These are phyloP conservation scores for Coemansia sp. DNA, from an alignment of 192 early-diverging fungal genomes.

Conservation along the genomic window DNA sequence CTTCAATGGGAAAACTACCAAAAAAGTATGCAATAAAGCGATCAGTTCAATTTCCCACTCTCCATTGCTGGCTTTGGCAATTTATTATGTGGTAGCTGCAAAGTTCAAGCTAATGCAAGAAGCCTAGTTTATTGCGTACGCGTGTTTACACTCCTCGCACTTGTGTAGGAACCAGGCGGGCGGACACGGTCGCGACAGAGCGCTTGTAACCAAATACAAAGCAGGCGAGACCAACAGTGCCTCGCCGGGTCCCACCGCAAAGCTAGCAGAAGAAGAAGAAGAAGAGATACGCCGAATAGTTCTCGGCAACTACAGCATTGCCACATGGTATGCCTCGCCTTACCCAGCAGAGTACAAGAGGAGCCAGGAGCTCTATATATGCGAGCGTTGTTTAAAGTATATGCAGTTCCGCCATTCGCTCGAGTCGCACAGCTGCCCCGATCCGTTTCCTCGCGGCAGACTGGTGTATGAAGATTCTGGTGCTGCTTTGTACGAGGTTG, in stretches of 20 bases:
- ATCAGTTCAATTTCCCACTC: background rate
- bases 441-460: conserved; percentile 78
- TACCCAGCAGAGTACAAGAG: conserved; percentile 88
- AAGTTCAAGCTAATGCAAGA: background rate
- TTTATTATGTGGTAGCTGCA: background rate
- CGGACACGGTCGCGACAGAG: background rate
- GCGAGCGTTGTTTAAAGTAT: conserved; percentile 94
- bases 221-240: background rate
- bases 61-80: background rate
- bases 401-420: conserved; percentile 75
- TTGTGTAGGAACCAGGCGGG: background rate
- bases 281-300: conserved; percentile 54
- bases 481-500: conserved; percentile 72
- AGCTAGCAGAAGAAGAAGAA: background rate
- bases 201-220: background rate
- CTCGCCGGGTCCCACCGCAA: background rate
- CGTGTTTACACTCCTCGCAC: background rate
- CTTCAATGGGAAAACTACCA: conserved; percentile 8
- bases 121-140: background rate
- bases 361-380: conserved; percentile 75
- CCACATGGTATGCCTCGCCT: conserved; percentile 93
- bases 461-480: conserved; percentile 77
- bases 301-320: conserved; percentile 83
- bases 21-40: background rate
- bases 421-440: conserved; percentile 58